phyloP scores from a whole-genome alignment of 768 basidiomycete genomes.

The Pleurotus tuoliensis region DNA sequence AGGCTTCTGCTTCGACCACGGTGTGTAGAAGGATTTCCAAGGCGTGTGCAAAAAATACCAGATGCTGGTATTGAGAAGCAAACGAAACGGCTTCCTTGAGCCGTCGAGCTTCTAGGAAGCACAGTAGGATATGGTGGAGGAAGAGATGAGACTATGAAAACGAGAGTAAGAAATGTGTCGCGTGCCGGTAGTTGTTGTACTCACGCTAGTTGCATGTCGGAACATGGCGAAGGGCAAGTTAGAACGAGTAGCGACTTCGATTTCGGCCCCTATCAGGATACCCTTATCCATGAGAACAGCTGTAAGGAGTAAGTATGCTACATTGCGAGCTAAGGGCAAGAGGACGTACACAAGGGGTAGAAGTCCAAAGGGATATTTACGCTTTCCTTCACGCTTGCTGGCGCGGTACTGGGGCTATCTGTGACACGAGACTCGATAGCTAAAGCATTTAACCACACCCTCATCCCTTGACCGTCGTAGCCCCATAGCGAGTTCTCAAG shows the following conservation, averaged over 20 bases:
- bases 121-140: constrained; percentile 84
- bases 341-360: constrained; percentile 83
- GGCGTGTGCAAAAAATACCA: constrained; percentile 92
- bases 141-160: constrained; percentile 80
- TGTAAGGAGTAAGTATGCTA: constrained; percentile 27
- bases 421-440: constrained; percentile 68
- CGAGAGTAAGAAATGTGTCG: constrained; percentile 1
- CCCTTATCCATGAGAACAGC: constrained; percentile 99
- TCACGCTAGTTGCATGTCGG: constrained; percentile 83
- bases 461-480: constrained; percentile 84
- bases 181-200: constrained; percentile 21
- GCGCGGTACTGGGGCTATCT: constrained; percentile 27
- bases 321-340: constrained; percentile 4
- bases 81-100: constrained; percentile 79
- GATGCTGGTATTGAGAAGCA: constrained; percentile 79
- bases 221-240: constrained; percentile 89
- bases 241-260: constrained; percentile 72
- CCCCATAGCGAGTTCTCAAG: constrained; percentile 98
- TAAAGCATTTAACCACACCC: constrained; percentile 95
- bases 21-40: constrained; percentile 93
- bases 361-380: constrained; percentile 91
- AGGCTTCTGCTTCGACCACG: constrained; percentile 82
- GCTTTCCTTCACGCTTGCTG: constrained; percentile 79
- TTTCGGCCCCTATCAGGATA: constrained; percentile 94
- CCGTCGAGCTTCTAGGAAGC: constrained; percentile 64